These are phyloP conservation scores for Phaffomyces antillensis DNA, from an alignment of 805 yeast genomes.

Conservation along the genomic window DNA sequence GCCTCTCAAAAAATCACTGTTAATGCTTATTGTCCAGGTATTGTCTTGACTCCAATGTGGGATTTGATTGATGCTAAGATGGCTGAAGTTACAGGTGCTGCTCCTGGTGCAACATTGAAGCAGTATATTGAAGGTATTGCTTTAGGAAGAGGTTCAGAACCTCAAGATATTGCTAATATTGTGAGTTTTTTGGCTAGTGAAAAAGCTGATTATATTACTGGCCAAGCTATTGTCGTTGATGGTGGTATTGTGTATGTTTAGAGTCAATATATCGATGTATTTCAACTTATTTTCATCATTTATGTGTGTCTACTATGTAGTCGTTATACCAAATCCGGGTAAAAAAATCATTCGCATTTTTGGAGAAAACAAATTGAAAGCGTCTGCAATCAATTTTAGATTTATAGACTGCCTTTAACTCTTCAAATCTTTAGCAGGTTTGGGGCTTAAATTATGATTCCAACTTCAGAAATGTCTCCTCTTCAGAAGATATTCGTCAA, in stretches of 20 bases:
- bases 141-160: conserved; percentile 28
- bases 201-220: conserved; percentile 31
- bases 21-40: conserved; percentile 35
- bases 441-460: not conserved
- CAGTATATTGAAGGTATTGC: conserved; percentile 24
- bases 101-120: conserved; percentile 23
- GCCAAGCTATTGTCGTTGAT: conserved; percentile 29
- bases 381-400: no score
- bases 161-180: conserved; percentile 30
- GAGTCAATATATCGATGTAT: not conserved
- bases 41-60: conserved; percentile 33
- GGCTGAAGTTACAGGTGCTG: conserved; percentile 21
- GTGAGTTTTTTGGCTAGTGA: conserved; percentile 30
- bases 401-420: no score
- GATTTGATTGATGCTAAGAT: conserved; percentile 24
- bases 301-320: not conserved
- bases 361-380: no score
- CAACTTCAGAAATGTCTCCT: conserved; percentile 19
- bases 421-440: not conserved
- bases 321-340: not conserved
- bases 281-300: no score
- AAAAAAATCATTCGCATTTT: no score
- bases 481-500: conserved; percentile 31
- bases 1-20: conserved; percentile 31
- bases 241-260: conserved; percentile 27